Percentiles rank a stretch among this genome's conserved stretches.
These are phyloP conservation scores for Ceratocystis alfenasii DNA, from an alignment of 2,329 filamentous ascomycete genomes.

Conservation along the genomic window DNA sequence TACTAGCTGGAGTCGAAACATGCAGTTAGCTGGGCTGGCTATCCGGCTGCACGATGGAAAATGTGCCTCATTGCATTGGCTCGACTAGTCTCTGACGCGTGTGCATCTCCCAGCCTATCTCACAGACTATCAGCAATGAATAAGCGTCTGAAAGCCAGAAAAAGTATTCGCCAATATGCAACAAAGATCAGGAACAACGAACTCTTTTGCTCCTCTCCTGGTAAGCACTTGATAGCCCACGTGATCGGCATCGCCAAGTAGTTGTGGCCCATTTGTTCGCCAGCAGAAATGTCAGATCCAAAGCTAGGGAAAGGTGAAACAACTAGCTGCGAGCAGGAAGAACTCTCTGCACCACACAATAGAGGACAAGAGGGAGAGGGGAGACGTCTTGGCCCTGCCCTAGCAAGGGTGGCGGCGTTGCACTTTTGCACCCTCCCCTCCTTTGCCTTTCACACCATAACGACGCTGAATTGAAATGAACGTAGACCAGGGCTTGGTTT, in stretches of 20 bases:
- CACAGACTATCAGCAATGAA: too few species aligned
- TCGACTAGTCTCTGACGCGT: too few species aligned
- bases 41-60: neutral
- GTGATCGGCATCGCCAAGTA: neutral
- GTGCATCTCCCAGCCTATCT: too few species aligned
- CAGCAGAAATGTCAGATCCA: neutral
- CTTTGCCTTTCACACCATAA: neutral
- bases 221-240: too few species aligned
- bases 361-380: too few species aligned
- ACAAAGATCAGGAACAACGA: neutral
- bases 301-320: neutral
- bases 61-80: neutral
- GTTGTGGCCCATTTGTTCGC: neutral
- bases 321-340: neutral
- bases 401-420: too few species aligned
- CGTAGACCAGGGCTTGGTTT: constrained; percentile 1
- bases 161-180: too few species aligned
- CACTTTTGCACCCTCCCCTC: neutral
- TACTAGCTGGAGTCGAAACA: neutral
- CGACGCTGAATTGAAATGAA: neutral
- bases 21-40: neutral
- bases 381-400: too few species aligned
- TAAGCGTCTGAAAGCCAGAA: too few species aligned
- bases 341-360: neutral
- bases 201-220: neutral